Evolutionary conservation across 2,329 filamentous ascomycete genomes (phyloP), one percentile per base, ranked within the genome.

Genomic region (Paraphoma chrysanthemicola): DNA sequence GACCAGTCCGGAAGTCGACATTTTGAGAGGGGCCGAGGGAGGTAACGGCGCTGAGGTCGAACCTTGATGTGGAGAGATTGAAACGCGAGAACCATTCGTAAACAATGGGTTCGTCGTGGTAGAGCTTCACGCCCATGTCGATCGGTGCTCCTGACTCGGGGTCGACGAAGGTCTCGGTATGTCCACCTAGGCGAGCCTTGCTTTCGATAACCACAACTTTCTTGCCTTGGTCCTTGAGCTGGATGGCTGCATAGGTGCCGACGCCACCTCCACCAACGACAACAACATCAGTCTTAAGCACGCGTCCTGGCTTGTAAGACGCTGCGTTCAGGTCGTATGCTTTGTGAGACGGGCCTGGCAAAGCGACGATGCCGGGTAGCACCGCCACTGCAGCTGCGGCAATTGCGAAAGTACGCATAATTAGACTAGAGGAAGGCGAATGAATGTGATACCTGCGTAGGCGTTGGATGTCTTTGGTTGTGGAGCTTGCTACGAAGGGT

Each of bases 91-190:
- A 68, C n/a, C 45, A 68, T 4, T 62, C 23, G 4, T 55, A n/a
- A 6, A 81, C 78, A 7, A 77, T 70, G 12, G 74, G 64, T n/a
- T 74, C 71, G 52, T 83, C 77, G 17, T 74, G 70, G 28, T 74
- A 77, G 43, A 80, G 48, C 3, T 64, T 29, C 1, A 79, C 78
- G 12, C 78, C 78, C 47, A 69, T 68, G 55, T 81, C 75, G 47
- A 74, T 54, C 0, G 65, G 62, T 1, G 44, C 28, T 3, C 68
- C 67, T 6, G 74, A 77, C 0, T 41, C 30, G 1, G 70, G 67
- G 46, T 79, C 81, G 4, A 64, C 73, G 62, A 80, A 84, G 10
- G 80, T 83, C 33, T 81, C 71, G 8, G 81, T 79, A 56, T 84
- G 81, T 2, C 83, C 83, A 17, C 83, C 83, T 60, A 83, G 62